phyloP scores from a whole-genome alignment of 2,329 filamentous ascomycete genomes.

The Proliferodiscus dingleyae region DNA sequence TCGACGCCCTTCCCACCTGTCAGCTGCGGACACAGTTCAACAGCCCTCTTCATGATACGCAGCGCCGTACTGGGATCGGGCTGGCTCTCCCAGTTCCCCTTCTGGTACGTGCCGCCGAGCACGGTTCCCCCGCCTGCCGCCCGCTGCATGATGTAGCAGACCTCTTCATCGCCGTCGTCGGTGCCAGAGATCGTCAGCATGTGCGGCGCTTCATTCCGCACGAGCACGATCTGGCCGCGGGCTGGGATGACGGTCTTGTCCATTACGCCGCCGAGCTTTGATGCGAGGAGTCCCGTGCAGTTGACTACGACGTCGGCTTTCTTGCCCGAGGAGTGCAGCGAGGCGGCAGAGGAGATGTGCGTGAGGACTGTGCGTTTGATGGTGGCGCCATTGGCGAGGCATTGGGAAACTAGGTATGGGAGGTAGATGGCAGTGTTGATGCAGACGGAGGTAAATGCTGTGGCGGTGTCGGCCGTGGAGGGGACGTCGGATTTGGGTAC shows the following conservation, averaged over 20 bases:
- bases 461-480: constrained; percentile 63
- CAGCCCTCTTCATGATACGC: constrained; percentile 61
- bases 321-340: constrained; percentile 51
- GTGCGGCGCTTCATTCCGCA: constrained; percentile 56
- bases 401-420: constrained; percentile 78
- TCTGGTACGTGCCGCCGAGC: constrained; percentile 63
- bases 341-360: constrained; percentile 69
- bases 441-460: constrained; percentile 77
- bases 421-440: constrained; percentile 89
- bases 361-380: constrained; percentile 58
- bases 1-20: constrained; percentile 54
- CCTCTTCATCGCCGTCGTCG: constrained; percentile 60
- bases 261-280: constrained; percentile 73
- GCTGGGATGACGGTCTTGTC: constrained; percentile 69
- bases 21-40: constrained; percentile 50
- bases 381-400: constrained; percentile 65
- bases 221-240: constrained; percentile 71
- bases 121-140: constrained; percentile 63
- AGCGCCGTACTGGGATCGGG: constrained; percentile 58
- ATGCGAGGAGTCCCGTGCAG: constrained; percentile 73
- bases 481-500: constrained; percentile 56
- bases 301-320: constrained; percentile 72
- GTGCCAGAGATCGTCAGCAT: constrained; percentile 59
- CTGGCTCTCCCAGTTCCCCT: constrained; percentile 58
- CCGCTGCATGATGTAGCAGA: constrained; percentile 64